Evolutionary conservation across 140 eudicot species (phyloP).

Genomic region (Stevia rebaudiana): DNA sequence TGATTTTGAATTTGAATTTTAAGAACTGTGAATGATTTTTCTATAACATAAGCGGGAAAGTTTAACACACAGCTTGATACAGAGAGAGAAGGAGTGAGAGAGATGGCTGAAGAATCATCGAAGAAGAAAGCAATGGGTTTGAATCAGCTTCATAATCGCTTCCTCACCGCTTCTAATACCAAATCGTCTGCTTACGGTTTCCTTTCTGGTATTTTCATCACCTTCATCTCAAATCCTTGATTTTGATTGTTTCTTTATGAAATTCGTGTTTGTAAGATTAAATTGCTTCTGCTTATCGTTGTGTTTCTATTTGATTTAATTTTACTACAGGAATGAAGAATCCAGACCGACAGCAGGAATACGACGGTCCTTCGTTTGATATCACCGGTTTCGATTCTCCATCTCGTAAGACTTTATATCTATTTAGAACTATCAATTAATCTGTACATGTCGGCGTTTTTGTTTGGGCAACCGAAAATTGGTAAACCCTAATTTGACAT

Average conservation of each 20-base stretch:
- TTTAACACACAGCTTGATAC: not conserved
- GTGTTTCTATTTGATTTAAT: not conserved
- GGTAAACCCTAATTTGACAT: constrained; percentile 22
- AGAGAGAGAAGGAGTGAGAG: not conserved
- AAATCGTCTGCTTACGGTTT: constrained; percentile 23
- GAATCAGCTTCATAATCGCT: constrained; percentile 47
- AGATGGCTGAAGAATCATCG: constrained; percentile 35
- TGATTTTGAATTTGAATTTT: too few species aligned
- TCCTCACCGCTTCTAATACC: constrained; percentile 37
- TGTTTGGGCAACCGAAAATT: not conserved
- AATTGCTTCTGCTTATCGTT: not conserved
- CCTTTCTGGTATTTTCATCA: constrained; percentile 23
- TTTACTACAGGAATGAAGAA: constrained; percentile 27
- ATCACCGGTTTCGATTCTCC: constrained; percentile 44
- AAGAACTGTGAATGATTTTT: not conserved
- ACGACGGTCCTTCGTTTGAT: constrained; percentile 34
- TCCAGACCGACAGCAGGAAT: constrained; percentile 23
- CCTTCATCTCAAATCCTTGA: constrained; percentile 10
- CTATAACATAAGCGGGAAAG: constrained; percentile 15
- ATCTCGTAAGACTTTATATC: constrained; percentile 23
- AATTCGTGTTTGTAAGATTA: not conserved
- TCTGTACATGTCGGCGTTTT: not conserved
- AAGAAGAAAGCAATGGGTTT: constrained; percentile 47
- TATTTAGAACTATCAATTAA: not conserved
- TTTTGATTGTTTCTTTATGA: not conserved